Conservation (phyloP, 2,329 filamentous ascomycete species). For the Purpureocillium lavendulum region DNA sequence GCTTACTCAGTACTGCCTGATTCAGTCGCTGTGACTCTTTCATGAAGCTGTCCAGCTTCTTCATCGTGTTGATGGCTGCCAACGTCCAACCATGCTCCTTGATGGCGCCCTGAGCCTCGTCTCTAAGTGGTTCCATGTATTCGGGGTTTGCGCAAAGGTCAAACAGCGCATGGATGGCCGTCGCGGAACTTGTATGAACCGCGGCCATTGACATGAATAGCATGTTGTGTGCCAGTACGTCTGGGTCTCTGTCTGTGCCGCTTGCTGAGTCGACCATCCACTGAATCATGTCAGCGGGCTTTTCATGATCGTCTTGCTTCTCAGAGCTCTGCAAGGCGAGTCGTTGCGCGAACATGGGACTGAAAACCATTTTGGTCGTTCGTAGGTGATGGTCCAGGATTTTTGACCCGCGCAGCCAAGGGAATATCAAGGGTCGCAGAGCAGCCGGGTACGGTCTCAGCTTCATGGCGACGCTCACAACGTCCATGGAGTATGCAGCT, state of each 20-base stretch:
- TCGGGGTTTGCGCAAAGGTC: conserved; percentile 5
- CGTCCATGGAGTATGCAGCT: conserved; percentile 2
- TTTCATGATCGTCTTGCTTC: too few species aligned
- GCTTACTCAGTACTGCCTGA: conserved; percentile 12
- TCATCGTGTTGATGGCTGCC: not conserved
- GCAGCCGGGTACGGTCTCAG: too few species aligned
- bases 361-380: too few species aligned
- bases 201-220: conserved; percentile 1
- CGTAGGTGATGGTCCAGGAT: too few species aligned
- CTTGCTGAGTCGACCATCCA: too few species aligned
- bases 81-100: conserved; percentile 3
- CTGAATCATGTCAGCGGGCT: too few species aligned
- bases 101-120: conserved; percentile 6
- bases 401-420: too few species aligned
- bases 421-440: too few species aligned
- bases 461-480: conserved; percentile 2
- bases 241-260: too few species aligned
- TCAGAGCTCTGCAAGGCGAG: too few species aligned
- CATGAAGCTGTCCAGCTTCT: conserved; percentile 14
- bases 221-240: too few species aligned
- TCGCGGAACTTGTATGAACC: conserved; percentile 4
- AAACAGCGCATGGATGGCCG: not conserved
- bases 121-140: conserved; percentile 1
- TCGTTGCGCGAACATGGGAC: too few species aligned
- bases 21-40: conserved; percentile 13